These are phyloP conservation scores for Cicer bijugum DNA, from an alignment of 306 rosid genomes.

Conservation along the genomic window DNA sequence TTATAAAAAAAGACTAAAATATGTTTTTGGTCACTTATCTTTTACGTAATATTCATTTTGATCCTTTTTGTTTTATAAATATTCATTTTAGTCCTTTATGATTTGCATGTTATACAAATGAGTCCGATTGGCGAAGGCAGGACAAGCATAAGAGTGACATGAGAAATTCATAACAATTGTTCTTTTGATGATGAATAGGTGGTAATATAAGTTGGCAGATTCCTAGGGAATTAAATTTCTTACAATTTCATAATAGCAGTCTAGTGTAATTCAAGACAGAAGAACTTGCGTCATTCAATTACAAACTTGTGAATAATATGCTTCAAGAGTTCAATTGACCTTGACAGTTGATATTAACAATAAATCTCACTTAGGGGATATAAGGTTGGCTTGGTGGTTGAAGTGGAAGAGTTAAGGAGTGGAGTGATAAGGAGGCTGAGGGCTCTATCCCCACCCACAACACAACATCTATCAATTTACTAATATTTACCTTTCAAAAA, in stretches of 20 bases:
- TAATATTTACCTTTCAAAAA: no score
- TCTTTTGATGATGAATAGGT: not conserved
- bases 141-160: constrained; percentile 2
- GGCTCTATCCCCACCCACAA: no score
- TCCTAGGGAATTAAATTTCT: constrained; percentile 4
- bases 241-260: not conserved
- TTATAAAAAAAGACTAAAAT: not conserved
- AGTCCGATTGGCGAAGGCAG: not conserved
- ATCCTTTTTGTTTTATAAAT: no score
- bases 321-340: constrained; percentile 4
- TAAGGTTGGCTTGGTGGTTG: no score
- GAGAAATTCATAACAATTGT: not conserved
- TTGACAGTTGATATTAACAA: constrained; percentile 31
- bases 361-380: not conserved
- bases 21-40: not conserved
- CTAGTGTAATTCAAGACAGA: constrained; percentile 2
- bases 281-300: constrained; percentile 30
- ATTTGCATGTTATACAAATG: no score
- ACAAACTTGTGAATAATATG: constrained; percentile 12
- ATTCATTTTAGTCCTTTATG: no score
- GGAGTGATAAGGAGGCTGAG: no score
- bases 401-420: no score
- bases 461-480: no score
- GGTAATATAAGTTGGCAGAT: constrained; percentile 11
- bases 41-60: not conserved